Conservation (phyloP, 1,284 basidiomycete genomes). For the Cutaneotrichosporon arboriforme region DNA sequence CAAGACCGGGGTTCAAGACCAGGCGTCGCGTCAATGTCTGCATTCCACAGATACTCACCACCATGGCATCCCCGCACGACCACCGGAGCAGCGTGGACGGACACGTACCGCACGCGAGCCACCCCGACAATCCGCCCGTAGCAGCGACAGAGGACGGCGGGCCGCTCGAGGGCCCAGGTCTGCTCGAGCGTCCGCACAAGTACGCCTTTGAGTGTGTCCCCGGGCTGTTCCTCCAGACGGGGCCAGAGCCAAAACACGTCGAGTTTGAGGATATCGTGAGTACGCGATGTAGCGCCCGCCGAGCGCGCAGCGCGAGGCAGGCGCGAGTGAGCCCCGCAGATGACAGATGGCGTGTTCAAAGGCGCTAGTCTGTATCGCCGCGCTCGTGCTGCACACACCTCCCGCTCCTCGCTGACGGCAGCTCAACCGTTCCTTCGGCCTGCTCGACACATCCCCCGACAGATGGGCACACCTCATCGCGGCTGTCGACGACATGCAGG, state of each 20-base stretch:
- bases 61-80: neutral
- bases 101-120: neutral
- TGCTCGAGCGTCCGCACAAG: slow-evolving; percentile 24
- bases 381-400: neutral
- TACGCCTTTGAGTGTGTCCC: slow-evolving; percentile 36
- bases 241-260: slow-evolving; percentile 30
- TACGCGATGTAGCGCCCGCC: neutral
- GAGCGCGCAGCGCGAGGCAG: neutral
- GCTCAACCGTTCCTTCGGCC: slow-evolving; percentile 38
- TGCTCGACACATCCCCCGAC: slow-evolving; percentile 35
- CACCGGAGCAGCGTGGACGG: neutral
- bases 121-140: slow-evolving; percentile 32
- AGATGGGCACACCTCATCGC: slow-evolving; percentile 41
- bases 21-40: too few species aligned
- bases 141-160: slow-evolving; percentile 36
- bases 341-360: neutral
- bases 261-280: slow-evolving; percentile 38
- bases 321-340: too few species aligned
- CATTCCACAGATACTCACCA: neutral
- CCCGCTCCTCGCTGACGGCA: slow-evolving; percentile 7
- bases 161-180: slow-evolving; percentile 23
- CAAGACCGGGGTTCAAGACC: too few species aligned
- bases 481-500: slow-evolving; percentile 31
- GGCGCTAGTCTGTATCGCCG: neutral
- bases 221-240: slow-evolving; percentile 42